Percentiles rank a stretch among this genome's conserved stretches.
These are phyloP conservation scores for Mycosphaerella sp. DNA, from an alignment of 2,329 filamentous ascomycete species.

Conservation along the genomic window DNA sequence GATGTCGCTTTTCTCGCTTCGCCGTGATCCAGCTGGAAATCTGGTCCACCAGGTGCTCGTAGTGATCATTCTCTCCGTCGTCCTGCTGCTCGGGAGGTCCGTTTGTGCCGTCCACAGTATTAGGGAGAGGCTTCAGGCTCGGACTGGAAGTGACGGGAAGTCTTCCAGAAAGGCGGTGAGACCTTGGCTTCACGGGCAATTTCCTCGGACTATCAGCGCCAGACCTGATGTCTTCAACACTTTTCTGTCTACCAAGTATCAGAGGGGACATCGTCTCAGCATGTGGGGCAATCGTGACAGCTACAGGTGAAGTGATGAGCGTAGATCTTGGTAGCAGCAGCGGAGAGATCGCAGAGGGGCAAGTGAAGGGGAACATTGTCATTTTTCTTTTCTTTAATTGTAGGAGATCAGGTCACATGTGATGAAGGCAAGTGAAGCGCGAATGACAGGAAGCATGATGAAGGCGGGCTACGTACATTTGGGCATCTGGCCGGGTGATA, in stretches of 20 bases:
- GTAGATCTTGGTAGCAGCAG: conserved; percentile 1
- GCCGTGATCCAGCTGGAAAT: conserved; percentile 77
- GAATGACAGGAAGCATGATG: neutral
- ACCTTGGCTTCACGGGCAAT: conserved; percentile 36
- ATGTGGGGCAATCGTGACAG: conserved; percentile 42
- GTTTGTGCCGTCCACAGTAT: conserved; percentile 11
- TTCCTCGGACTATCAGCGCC: conserved; percentile 33
- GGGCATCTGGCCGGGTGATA: conserved; percentile 23
- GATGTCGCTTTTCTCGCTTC: conserved; percentile 63
- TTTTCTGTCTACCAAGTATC: conserved; percentile 42
- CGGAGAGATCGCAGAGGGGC: neutral
- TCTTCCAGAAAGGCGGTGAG: conserved; percentile 39
- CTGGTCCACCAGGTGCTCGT: conserved; percentile 47
- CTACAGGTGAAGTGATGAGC: conserved; percentile 30
- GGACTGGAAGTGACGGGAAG: conserved; percentile 28
- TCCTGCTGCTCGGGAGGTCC: conserved; percentile 12
- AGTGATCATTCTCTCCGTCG: conserved; percentile 15
- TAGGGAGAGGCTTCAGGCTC: conserved; percentile 18
- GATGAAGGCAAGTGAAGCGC: conserved; percentile 6
- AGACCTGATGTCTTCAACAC: conserved; percentile 39
- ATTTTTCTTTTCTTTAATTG: neutral
- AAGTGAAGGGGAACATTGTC: neutral
- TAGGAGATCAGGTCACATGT: conserved; percentile 2
- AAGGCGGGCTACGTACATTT: conserved; percentile 26
- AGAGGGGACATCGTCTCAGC: conserved; percentile 44